Evolutionary conservation across 805 yeast genomes (phyloP).

Genomic region (Candida loeiensis): DNA sequence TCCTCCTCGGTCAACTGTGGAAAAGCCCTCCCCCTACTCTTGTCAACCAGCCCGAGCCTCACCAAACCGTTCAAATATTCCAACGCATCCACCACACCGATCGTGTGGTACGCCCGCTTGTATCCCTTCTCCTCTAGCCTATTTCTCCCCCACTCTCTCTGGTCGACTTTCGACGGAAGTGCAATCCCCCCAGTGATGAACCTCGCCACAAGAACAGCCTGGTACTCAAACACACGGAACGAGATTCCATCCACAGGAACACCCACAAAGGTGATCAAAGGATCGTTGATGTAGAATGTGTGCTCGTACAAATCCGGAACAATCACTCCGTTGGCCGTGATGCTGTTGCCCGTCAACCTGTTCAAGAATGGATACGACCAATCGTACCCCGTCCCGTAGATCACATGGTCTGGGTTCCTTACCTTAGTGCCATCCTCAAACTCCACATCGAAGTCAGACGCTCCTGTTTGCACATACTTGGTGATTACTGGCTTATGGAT

Average conservation of each 20-base stretch:
- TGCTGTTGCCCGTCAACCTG: constrained; percentile 29
- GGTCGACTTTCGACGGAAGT: constrained; percentile 48
- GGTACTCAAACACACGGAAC: constrained; percentile 57
- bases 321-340: constrained; percentile 23
- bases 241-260: constrained; percentile 61
- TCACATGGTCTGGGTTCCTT: constrained; percentile 49
- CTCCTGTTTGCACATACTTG: constrained; percentile 15
- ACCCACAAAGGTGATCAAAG: constrained; percentile 62
- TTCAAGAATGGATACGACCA: constrained; percentile 60
- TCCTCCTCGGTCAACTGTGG: constrained; percentile 19
- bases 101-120: constrained; percentile 41
- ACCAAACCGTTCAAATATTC: constrained; percentile 14
- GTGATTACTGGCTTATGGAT: constrained; percentile 23
- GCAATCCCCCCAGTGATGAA: constrained; percentile 53
- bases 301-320: constrained; percentile 55
- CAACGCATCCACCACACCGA: constrained; percentile 18
- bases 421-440: constrained; percentile 49
- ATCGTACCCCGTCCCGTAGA: constrained; percentile 75
- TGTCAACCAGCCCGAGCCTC: constrained; percentile 17
- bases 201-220: constrained; percentile 62
- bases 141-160: constrained; percentile 40
- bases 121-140: constrained; percentile 42
- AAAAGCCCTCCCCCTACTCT: constrained; percentile 20
- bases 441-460: constrained; percentile 31
- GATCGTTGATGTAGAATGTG: constrained; percentile 53